Evolutionary conservation across 148 eudicot genomes (phyloP), one percentile per base, ranked within the genome.

Genomic region (Salicornia ramosissima): DNA sequence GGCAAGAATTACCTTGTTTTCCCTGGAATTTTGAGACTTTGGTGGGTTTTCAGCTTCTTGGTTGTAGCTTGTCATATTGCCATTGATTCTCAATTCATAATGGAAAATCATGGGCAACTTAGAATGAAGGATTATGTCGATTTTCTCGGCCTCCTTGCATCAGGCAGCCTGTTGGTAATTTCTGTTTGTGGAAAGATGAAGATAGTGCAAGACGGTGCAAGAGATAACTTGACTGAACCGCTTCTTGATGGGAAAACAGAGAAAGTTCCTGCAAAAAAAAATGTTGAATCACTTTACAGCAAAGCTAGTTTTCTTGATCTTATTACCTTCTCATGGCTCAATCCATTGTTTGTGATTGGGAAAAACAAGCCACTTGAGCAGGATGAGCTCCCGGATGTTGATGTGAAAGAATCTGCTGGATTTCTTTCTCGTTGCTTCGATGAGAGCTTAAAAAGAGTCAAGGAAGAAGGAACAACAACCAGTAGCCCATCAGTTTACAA

Each of bases 241-340:
- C 86, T 87, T 70, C 86, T 91, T 29, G 74, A 80, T 62, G 82
- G 77, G 24, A 80, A 83, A 57, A 45, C 34, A 30, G 85, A 82
- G 6, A 78, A 77, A 64, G 65, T 71, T 43, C 61, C 77, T 13
- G n/a, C n/a, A n/a, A 83, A 69, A 49, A 79, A 34, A 33, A 83
- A 79, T 80, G 76, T 75, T 68, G 90, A 82, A 21, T 74, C 83
- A 40, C 81, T 85, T 24, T 95, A 89, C 68, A 87, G 88, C 70
- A 87, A 80, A 72, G 89, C 99, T 29, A 86, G 81, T 46, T 65
- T 91, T 57, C n/a, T 86, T 40, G 91, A 89, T 65, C 87, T 86
- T 21, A 74, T 95, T 57, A 91, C 97, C 28, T 91, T 89, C 69
- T 89, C 99, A 21, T 95, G 99, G 99, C 86, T 95, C 22, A 95